These are phyloP conservation scores for Emmonsia crescens DNA, from an alignment of 2,329 filamentous ascomycete genomes.

Conservation along the genomic window DNA sequence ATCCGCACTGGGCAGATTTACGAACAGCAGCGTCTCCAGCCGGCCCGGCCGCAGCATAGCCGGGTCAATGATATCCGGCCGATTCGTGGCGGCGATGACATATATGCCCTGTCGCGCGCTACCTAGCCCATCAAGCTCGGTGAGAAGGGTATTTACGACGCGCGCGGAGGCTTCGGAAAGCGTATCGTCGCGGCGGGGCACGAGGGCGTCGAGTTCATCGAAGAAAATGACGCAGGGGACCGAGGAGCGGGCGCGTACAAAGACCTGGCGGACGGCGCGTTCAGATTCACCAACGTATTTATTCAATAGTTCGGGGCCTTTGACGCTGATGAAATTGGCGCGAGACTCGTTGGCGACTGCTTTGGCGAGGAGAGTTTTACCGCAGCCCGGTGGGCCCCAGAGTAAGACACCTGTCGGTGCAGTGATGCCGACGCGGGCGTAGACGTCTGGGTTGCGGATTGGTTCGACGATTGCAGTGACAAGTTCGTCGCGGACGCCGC, in stretches of 20 bases:
- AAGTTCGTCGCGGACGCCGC: constrained; percentile 68
- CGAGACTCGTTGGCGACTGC: constrained; percentile 91
- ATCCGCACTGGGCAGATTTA: constrained; percentile 67
- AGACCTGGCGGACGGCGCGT: constrained; percentile 82
- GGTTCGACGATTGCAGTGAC: constrained; percentile 79
- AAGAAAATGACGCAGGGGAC: constrained; percentile 95
- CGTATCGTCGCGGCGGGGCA: constrained; percentile 67
- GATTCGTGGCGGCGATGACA: constrained; percentile 87
- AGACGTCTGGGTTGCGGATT: constrained; percentile 71
- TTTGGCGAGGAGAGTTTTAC: constrained; percentile 92
- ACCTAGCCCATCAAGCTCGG: constrained; percentile 77
- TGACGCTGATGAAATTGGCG: constrained; percentile 96
- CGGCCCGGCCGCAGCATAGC: constrained; percentile 89
- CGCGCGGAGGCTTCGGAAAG: constrained; percentile 74
- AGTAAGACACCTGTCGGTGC: constrained; percentile 80
- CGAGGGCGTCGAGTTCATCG: constrained; percentile 89
- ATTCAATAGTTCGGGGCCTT: constrained; percentile 90
- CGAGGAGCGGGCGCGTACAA: constrained; percentile 73
- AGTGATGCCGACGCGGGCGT: constrained; percentile 64
- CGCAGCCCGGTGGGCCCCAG: constrained; percentile 93
- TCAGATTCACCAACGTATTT: constrained; percentile 98
- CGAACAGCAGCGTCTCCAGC: constrained; percentile 76
- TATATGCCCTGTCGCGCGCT: constrained; percentile 74
- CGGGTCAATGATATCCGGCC: constrained; percentile 91
- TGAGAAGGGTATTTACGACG: constrained; percentile 89